phyloP scores from a whole-genome alignment of 2,329 filamentous ascomycete species.

The Balansia obtecta region DNA sequence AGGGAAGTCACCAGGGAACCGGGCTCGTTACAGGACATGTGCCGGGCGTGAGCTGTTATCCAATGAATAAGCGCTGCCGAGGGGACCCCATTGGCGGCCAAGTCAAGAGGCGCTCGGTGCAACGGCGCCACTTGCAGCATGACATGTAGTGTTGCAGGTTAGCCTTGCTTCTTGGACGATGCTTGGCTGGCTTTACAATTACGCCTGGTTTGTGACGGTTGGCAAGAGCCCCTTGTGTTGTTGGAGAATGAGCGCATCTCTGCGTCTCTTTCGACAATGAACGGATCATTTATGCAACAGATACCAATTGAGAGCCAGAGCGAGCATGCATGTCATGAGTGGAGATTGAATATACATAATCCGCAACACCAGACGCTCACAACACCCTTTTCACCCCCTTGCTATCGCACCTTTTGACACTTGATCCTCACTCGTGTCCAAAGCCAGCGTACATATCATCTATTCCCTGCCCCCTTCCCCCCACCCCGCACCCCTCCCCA shows the following conservation, averaged over 20 bases:
- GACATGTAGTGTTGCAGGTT: not conserved
- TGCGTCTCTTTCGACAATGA: not conserved
- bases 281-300: not conserved
- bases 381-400: not conserved
- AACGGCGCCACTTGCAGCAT: not conserved
- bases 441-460: not conserved
- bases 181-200: not conserved
- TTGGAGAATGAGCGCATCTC: too few relatives aligned
- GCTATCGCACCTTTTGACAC: not conserved
- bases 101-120: not conserved
- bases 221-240: too few relatives aligned
- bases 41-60: not conserved
- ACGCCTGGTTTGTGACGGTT: too few relatives aligned
- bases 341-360: conserved; percentile 17
- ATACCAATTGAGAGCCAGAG: not conserved
- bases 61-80: not conserved
- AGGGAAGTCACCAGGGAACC: not conserved
- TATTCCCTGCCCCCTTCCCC: too few relatives aligned
- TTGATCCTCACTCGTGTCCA: not conserved
- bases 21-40: conserved; percentile 2
- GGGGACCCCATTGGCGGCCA: not conserved
- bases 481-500: too few relatives aligned
- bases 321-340: conserved; percentile 9
- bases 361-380: conserved; percentile 12
- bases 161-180: not conserved